Percentiles rank a stretch among this genome's conserved stretches.
These are phyloP conservation scores for Cordyceps cateniannulata DNA, from an alignment of 2,329 filamentous ascomycete species.

Conservation along the genomic window DNA sequence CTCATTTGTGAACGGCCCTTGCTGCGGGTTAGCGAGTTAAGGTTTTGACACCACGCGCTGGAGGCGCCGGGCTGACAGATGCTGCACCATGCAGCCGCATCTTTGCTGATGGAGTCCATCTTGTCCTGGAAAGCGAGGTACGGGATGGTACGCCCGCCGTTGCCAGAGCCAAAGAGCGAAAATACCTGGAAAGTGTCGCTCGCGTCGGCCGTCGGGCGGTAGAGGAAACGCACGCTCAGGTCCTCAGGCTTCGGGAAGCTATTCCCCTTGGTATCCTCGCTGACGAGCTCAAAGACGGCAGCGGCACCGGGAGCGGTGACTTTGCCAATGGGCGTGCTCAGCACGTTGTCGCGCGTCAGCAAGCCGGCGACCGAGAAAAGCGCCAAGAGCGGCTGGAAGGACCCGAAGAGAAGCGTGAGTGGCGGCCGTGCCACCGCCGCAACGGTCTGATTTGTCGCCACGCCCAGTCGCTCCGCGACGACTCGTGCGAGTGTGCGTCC, in stretches of 20 bases:
- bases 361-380: constrained; percentile 47
- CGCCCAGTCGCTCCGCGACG: constrained; percentile 38
- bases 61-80: constrained; percentile 29
- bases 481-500: constrained; percentile 46
- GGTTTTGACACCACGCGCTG: constrained; percentile 31
- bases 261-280: constrained; percentile 15
- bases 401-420: constrained; percentile 48
- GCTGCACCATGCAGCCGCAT: constrained; percentile 36
- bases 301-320: constrained; percentile 64
- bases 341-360: constrained; percentile 43
- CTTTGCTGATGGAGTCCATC: constrained; percentile 31
- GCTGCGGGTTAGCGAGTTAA: background rate
- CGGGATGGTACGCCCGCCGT: constrained; percentile 26
- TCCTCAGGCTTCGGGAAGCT: constrained; percentile 22
- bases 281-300: constrained; percentile 65
- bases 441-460: constrained; percentile 32
- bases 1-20: constrained; percentile 18
- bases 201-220: constrained; percentile 40
- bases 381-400: constrained; percentile 47
- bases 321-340: constrained; percentile 28
- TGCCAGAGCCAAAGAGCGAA: constrained; percentile 34
- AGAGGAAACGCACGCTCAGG: constrained; percentile 50
- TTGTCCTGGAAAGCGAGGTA: constrained; percentile 32
- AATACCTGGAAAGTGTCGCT: constrained; percentile 29
- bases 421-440: constrained; percentile 28